Conservation (phyloP, 331 rosid genomes). For the Rhamnella rubrinervis region DNA sequence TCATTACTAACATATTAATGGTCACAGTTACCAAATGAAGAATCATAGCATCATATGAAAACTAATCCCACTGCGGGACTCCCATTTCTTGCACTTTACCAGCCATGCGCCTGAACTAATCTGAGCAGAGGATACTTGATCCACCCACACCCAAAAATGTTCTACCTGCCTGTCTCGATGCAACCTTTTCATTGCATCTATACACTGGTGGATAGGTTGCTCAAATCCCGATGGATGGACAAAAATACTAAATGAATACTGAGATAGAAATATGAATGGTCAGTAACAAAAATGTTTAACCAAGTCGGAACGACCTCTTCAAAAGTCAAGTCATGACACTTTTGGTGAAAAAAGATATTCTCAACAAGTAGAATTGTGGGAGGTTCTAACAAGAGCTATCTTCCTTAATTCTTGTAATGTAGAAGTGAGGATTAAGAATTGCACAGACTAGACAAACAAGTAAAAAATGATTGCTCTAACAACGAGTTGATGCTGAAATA, state of each 20-base stretch:
- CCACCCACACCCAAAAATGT: conserved; percentile 65
- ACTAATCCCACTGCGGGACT: conserved; percentile 48
- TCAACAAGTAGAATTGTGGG: too few species aligned
- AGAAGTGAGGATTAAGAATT: too few species aligned
- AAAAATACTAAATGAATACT: conserved; percentile 47
- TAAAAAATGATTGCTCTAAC: neutral
- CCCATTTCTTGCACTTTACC: conserved; percentile 85
- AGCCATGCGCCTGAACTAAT: conserved; percentile 66
- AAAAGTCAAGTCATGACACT: too few species aligned
- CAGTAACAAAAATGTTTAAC: neutral
- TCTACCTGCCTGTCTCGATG: conserved; percentile 55
- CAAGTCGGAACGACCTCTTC: too few species aligned
- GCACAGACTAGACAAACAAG: neutral
- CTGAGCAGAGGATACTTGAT: conserved; percentile 43
- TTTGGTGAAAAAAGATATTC: too few species aligned
- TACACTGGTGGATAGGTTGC: conserved; percentile 38
- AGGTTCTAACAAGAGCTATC: too few species aligned
- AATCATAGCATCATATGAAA: neutral
- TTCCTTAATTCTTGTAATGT: too few species aligned
- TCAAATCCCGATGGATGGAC: conserved; percentile 71
- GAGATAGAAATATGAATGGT: conserved; percentile 1
- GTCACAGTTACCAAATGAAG: too few species aligned
- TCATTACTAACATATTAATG: too few species aligned
- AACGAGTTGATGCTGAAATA: too few species aligned
- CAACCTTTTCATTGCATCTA: conserved; percentile 38